Conservation (phyloP, 2,329 filamentous ascomycete species). For the Trichoderma breve region DNA sequence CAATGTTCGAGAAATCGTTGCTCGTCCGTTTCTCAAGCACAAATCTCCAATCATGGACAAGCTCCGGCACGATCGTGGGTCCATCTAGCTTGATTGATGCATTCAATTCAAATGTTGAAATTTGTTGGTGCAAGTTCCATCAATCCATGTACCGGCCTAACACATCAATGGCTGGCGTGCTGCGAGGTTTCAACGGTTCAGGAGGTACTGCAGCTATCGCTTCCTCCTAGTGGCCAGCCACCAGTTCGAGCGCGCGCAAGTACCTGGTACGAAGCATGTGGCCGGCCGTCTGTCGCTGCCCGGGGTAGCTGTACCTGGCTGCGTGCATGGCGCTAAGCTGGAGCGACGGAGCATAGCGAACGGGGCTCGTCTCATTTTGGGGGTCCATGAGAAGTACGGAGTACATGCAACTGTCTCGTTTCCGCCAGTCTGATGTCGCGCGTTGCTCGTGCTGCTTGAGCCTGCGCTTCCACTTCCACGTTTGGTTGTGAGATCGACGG, state of each 20-base stretch:
- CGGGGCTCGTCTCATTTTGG: slow-evolving; percentile 2
- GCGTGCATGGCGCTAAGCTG: slow-evolving; percentile 3
- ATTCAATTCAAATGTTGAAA: neutral
- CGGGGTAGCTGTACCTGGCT: neutral
- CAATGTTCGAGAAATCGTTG: neutral
- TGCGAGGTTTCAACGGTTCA: neutral
- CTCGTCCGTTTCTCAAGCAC: neutral
- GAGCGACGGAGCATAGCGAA: neutral
- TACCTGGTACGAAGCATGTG: neutral
- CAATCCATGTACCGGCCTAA: neutral
- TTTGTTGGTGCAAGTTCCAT: neutral
- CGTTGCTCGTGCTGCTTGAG: neutral
- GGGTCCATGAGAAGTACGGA: neutral
- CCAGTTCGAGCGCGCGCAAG: neutral
- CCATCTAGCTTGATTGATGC: neutral
- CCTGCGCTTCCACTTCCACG: neutral
- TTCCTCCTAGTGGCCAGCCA: neutral
- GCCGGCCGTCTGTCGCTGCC: neutral
- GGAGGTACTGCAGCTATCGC: slow-evolving; percentile 5
- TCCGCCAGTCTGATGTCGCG: neutral
- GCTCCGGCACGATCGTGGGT: neutral
- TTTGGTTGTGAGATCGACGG: neutral
- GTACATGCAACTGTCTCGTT: neutral
- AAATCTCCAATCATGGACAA: neutral
- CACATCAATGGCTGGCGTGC: neutral